These are phyloP conservation scores for Creolimax fragrantissima DNA, from an alignment of 78 protist species.

Conservation along the genomic window DNA sequence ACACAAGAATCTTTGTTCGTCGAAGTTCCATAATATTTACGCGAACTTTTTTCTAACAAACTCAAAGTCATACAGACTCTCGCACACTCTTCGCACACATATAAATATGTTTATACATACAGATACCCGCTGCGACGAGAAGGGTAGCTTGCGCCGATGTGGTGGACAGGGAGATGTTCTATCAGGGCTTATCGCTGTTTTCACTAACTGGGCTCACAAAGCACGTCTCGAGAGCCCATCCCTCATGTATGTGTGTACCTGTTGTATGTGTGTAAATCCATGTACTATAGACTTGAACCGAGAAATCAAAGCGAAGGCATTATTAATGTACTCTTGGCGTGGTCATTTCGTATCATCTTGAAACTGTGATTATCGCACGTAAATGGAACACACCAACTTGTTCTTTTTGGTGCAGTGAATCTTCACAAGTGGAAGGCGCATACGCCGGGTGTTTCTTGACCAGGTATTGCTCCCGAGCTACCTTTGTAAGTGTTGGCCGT, in stretches of 20 bases:
- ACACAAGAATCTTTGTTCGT: too few relatives aligned
- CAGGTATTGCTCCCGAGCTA: background rate
- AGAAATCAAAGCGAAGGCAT: too few relatives aligned
- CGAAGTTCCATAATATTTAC: too few relatives aligned
- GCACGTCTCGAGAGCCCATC: background rate
- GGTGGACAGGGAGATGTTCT: slow-evolving; percentile 56
- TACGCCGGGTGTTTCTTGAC: background rate
- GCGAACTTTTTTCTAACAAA: too few relatives aligned
- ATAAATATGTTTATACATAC: too few relatives aligned
- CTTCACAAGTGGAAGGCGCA: background rate
- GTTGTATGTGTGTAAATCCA: background rate
- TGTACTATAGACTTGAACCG: too few relatives aligned
- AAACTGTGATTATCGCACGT: too few relatives aligned
- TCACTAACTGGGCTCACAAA: background rate
- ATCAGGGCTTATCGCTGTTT: slow-evolving; percentile 25
- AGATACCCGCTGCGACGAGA: slow-evolving; percentile 14
- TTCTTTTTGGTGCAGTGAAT: background rate
- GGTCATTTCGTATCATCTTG: too few relatives aligned
- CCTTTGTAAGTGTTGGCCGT: background rate
- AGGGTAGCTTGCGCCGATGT: background rate
- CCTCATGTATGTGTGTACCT: background rate
- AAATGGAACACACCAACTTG: too few relatives aligned
- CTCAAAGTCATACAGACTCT: too few relatives aligned
- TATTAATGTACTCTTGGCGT: too few relatives aligned
- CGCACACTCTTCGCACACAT: too few relatives aligned